Evolutionary conservation across 306 rosid genomes (phyloP).

Genomic region (Pyrus betulifolia): DNA sequence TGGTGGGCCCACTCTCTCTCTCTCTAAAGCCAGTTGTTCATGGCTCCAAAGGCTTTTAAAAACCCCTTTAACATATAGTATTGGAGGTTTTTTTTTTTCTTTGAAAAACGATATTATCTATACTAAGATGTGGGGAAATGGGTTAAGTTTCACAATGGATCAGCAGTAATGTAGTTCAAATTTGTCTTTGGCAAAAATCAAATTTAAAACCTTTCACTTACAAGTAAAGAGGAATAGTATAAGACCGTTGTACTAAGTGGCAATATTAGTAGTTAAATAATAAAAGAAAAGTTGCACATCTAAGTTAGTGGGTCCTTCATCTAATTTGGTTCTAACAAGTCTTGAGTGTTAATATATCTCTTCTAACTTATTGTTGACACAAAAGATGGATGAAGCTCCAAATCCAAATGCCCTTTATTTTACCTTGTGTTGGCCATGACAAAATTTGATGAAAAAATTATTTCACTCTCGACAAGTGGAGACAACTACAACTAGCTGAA

Average conservation of each 20-base stretch:
- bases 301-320: neutral
- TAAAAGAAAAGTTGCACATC: neutral
- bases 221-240: fast-evolving
- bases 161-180: no score
- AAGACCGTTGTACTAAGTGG: fast-evolving
- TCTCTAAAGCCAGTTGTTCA: neutral
- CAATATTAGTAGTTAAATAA: no score
- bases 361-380: neutral
- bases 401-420: neutral
- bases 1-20: neutral
- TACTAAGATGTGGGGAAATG: fast-evolving
- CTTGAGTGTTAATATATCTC: neutral
- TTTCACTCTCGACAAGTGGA: no score
- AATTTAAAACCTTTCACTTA: fast-evolving
- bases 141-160: no score
- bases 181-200: no score
- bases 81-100: no score
- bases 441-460: neutral
- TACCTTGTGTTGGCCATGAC: neutral
- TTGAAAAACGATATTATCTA: no score
- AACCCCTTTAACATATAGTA: neutral
- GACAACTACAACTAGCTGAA: no score
- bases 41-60: neutral
- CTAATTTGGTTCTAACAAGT: neutral
- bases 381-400: neutral